Base-by-base conservation (phyloP, 1,284 basidiomycete genomes). In the Austroboletus novae-zelandiae region DNA sequence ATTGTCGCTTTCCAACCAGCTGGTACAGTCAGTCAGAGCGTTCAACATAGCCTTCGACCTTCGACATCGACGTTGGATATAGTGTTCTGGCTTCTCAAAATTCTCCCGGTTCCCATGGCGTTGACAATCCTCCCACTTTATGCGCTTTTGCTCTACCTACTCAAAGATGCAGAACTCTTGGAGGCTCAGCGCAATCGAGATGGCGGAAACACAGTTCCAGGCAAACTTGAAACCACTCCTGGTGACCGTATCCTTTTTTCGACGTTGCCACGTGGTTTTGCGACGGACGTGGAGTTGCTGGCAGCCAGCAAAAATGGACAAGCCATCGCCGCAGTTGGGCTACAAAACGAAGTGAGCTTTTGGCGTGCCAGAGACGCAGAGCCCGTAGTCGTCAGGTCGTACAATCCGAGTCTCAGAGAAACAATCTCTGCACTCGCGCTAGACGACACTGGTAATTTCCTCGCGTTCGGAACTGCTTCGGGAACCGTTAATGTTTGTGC, bases 91-190 rank as follows among this genome's bases (percentile, higher is more conserved):
- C 70, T 91, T 34, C 61, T 89, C 64, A 91, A 91, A 69, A 87
- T 94, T 54, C 84, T 97, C 62, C 73, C 94, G 2, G 67, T 93
- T 1, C 96, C 96, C 0, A 96, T 97, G 62, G 80, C 83, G 2
- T 76, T 77, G 2, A 96, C 94, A 0, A 89, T 89, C 4, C 72
- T 79, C 31, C 68, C 81, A 2, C 76, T 98, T 4, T 98, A 91
- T 67, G 76, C 80, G 9, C 71, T 98, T 18, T 73, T 97, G 13
- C 77, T 92, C n/a, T 95, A 95, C 65, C 77, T 99, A 1, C 75
- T 98, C 52, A 96, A 96, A 71, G 89, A 97, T 57, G 84, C 93
- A 1, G 94, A 98, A 54, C 78, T 94, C 2, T 79, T 98, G 14
- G 94, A 95, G 61, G 87, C 89, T 5, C 93, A 94, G 61, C 77